A percentile compares a stretch with the other conserved stretches of the same genome.
Conservation (phyloP, 495 filamentous ascomycete genomes). For the Aspergillus sclerotioniger region DNA sequence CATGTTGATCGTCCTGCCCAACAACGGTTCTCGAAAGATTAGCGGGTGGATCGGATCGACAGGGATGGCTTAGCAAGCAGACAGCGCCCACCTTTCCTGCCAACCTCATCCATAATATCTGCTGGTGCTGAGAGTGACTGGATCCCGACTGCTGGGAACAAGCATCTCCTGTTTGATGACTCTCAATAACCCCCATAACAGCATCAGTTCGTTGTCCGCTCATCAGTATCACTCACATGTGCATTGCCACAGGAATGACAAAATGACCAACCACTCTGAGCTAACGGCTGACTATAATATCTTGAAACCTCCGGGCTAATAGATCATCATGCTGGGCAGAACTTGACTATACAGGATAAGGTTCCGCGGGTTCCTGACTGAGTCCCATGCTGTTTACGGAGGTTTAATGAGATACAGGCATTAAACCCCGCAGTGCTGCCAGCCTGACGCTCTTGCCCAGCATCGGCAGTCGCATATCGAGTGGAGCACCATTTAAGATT, state of each 20-base stretch:
- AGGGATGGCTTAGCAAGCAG: slow-evolving; percentile 14
- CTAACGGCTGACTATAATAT: background rate
- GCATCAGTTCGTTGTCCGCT: no score
- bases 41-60: slow-evolving; percentile 17
- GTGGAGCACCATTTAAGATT: background rate
- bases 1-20: background rate
- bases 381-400: background rate
- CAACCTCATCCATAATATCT: background rate
- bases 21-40: slow-evolving; percentile 5
- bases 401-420: background rate
- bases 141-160: background rate
- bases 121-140: no score
- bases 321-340: background rate
- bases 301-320: background rate
- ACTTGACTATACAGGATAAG: background rate
- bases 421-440: background rate
- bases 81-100: slow-evolving; percentile 1
- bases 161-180: no score
- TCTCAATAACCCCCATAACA: no score
- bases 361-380: background rate
- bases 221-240: no score
- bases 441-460: background rate
- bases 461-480: background rate
- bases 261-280: background rate
- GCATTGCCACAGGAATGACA: no score